Evolutionary conservation across 192 early-diverging fungal genomes (phyloP).

Genomic region (Coemansia sp.): DNA sequence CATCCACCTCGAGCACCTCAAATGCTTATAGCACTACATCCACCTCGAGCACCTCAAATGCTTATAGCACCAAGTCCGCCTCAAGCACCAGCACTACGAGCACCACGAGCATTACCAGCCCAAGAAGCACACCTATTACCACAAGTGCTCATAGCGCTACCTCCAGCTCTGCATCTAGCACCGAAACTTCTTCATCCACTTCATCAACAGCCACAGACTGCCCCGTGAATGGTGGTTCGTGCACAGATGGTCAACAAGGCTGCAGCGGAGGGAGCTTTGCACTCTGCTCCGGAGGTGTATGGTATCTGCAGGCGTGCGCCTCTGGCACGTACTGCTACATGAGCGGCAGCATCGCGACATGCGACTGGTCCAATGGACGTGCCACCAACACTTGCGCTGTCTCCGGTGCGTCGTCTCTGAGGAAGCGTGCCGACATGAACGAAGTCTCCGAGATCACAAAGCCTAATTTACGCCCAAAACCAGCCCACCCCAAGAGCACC

Average conservation of each 20-base stretch:
- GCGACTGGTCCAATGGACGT: constrained; percentile 48
- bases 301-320: constrained; percentile 48
- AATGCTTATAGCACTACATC: too few species aligned
- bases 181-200: constrained; percentile 5
- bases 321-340: constrained; percentile 51
- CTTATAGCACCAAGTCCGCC: neutral
- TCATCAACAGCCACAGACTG: constrained; percentile 30
- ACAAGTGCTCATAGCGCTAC: neutral
- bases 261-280: constrained; percentile 52
- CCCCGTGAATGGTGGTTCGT: constrained; percentile 48
- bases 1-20: too few species aligned
- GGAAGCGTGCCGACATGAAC: constrained; percentile 31
- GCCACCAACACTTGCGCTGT: constrained; percentile 43
- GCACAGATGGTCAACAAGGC: constrained; percentile 38
- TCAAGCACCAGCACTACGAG: neutral
- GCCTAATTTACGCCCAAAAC: constrained; percentile 37
- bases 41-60: neutral
- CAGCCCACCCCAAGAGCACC: constrained; percentile 32
- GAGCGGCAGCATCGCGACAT: constrained; percentile 29
- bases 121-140: neutral
- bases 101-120: constrained; percentile 7
- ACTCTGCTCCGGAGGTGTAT: constrained; percentile 49
- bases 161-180: constrained; percentile 11
- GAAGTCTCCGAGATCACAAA: constrained; percentile 28
- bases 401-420: constrained; percentile 23